Conservation (phyloP, 441 rosid species). For the Eruca vesicaria region DNA sequence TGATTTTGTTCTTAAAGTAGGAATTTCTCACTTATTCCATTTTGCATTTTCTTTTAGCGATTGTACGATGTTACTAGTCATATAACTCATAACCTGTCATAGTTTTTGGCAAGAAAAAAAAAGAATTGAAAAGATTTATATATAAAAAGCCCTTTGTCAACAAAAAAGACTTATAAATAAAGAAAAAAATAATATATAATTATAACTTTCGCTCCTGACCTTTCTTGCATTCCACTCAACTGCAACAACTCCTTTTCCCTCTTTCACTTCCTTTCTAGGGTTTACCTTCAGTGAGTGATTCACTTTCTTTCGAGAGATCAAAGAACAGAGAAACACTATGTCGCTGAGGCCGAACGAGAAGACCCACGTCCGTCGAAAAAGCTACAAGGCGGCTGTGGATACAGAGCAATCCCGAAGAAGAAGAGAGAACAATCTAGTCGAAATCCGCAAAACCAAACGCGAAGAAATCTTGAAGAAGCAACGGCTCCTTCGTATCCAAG, state of each 20-base stretch:
- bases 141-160: too few relatives aligned
- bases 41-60: too few relatives aligned
- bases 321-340: slow-evolving; percentile 38
- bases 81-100: too few relatives aligned
- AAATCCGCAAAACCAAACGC: slow-evolving; percentile 73
- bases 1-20: too few relatives aligned
- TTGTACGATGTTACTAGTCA: too few relatives aligned
- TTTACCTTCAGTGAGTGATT: not conserved
- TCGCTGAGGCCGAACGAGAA: slow-evolving; percentile 75
- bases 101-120: too few relatives aligned
- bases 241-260: not conserved
- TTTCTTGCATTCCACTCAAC: not conserved
- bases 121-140: too few relatives aligned
- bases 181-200: not conserved
- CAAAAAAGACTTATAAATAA: too few relatives aligned
- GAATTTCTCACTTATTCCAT: too few relatives aligned
- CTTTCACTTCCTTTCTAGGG: not conserved
- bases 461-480: slow-evolving; percentile 80
- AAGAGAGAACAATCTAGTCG: slow-evolving; percentile 79
- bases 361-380: slow-evolving; percentile 64
- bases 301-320: not conserved
- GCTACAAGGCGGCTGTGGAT: slow-evolving; percentile 75
- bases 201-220: too few relatives aligned
- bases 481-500: slow-evolving; percentile 63
- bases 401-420: slow-evolving; percentile 81